phyloP scores from a whole-genome alignment of 495 filamentous ascomycete genomes.

The Tetracladium marchalianum region DNA sequence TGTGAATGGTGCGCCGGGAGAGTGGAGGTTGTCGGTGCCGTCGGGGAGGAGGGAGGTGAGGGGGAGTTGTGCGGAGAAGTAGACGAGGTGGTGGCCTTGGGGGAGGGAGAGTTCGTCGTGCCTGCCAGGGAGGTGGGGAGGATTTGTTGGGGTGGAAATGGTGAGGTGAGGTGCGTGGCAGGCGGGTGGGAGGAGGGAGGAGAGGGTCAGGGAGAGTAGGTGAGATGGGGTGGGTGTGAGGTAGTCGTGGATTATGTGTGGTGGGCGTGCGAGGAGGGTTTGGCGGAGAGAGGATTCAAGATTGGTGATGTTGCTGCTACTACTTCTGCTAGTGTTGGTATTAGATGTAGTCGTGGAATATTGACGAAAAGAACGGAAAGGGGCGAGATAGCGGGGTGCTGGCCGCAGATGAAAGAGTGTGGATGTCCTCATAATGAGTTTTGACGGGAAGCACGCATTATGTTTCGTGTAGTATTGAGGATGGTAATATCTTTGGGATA shows the following conservation, averaged over 20 bases:
- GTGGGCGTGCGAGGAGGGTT: conserved; percentile 27
- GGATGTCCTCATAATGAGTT: not conserved
- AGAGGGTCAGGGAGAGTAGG: conserved; percentile 53
- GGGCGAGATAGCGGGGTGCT: not conserved
- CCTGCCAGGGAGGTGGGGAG: conserved; percentile 10
- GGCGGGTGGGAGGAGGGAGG: conserved; percentile 40
- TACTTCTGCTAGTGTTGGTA: too few species aligned
- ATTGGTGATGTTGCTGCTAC: too few species aligned
- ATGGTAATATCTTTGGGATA: too few species aligned
- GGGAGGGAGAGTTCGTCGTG: conserved; percentile 28
- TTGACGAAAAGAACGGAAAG: not conserved
- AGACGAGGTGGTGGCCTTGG: conserved; percentile 60
- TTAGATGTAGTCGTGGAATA: not conserved
- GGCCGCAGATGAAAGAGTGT: not conserved
- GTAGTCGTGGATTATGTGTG: conserved; percentile 52
- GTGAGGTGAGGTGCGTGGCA: conserved; percentile 10
- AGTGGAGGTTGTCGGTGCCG: conserved; percentile 63
- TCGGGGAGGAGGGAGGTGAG: conserved; percentile 49
- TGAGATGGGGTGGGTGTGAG: conserved; percentile 53
- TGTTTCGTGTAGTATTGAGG: too few species aligned
- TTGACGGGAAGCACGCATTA: too few species aligned
- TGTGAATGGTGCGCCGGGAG: conserved; percentile 51
- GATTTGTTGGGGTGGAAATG: conserved; percentile 28
- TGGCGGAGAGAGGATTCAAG: conserved; percentile 6
- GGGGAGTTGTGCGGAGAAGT: conserved; percentile 54